Base-by-base conservation (phyloP, 2,329 filamentous ascomycete genomes). In the Cryoendolithus antarcticus region DNA sequence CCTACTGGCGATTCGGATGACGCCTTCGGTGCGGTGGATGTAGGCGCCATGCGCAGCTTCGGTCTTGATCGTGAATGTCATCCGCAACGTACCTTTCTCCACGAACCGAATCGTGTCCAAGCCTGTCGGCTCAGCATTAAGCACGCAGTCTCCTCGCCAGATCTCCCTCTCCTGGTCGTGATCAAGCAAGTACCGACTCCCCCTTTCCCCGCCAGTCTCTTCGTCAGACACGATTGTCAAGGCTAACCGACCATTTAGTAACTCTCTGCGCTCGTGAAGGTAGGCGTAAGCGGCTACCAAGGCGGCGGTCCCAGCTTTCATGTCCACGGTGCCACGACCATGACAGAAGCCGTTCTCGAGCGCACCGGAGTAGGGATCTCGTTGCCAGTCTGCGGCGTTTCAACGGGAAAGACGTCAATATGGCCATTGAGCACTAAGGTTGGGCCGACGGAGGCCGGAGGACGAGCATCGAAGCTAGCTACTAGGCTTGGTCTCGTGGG, bases 291-390 rank as follows among this genome's bases (percentile, higher is more conserved):
- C 62, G n/a, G 64, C 58, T 4, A 64, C 51, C 2, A 50, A 53
- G 0, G 63, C 61, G 2, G 59, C 61, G 4, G 59, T 65, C 1
- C 62, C 63, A 4, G 62, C 59, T 47, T 66, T 66, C 62, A 67
- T 66, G 42, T 66, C 63, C 1, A 65, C 63, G 0, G 53, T 56
- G 2, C 61, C 62, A 12, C 62, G 50, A 2, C 63, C 62, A 43
- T 60, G 52, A 11, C 65, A 49, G 7, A 52, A 49, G 4, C 52
- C 50, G 6, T 53, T 51, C 13, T 56, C 51, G 6, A 59, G 48
- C 15, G 61, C 48, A 7, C 61, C 60, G 9, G 61, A 61, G 50
- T 57, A 66, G 3, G 64, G 57, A 34, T 56, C 50, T 15, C 53
- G 47, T 9, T 56, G 42, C 62, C 61, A 64, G n/a, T 56, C 48